A percentile compares a stretch with the other conserved stretches of the same genome.
phyloP scores from a whole-genome alignment of 352 stramenopile genomes.

The Pythium phragmiticola region DNA sequence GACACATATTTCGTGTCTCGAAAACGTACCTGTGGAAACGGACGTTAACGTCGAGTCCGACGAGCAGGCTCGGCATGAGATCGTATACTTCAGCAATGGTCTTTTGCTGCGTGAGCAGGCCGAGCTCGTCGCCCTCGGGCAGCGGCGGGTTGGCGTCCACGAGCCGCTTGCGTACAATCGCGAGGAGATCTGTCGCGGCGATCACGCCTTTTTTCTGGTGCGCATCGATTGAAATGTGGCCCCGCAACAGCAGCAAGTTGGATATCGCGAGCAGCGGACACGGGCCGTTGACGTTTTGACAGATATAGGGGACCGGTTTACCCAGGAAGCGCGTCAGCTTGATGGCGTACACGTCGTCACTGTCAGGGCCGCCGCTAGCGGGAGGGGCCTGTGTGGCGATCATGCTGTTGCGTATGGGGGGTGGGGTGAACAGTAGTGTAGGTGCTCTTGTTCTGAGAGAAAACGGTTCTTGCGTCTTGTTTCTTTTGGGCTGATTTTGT shows the following conservation, averaged over 20 bases:
- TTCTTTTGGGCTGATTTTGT: no score
- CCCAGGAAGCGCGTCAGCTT: conserved; percentile 82
- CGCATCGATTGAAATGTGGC: conserved; percentile 81
- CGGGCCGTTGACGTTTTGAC: conserved; percentile 98
- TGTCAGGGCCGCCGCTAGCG: background rate
- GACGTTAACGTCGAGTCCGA: conserved; percentile 98
- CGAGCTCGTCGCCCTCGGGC: conserved; percentile 47
- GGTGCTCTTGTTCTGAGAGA: background rate
- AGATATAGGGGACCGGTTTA: conserved; percentile 86
- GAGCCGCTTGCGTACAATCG: conserved; percentile 87
- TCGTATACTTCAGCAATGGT: conserved; percentile 88
- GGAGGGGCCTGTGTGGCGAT: background rate
- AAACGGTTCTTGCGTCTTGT: background rate
- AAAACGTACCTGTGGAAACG: conserved; percentile 89
- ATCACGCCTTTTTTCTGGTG: conserved; percentile 66
- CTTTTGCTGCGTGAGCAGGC: conserved; percentile 73
- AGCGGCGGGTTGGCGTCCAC: conserved; percentile 79
- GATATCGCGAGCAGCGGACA: conserved; percentile 96
- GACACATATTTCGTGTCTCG: conserved; percentile 2
- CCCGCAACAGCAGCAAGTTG: conserved; percentile 95
- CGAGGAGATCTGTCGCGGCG: conserved; percentile 88
- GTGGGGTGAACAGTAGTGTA: background rate
- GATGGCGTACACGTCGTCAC: conserved; percentile 64
- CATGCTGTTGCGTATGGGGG: background rate
- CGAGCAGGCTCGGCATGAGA: conserved; percentile 92